A percentile compares a stretch with the other conserved stretches of the same genome.
phyloP scores from a whole-genome alignment of 352 stramenopile species.

The Lagenidium giganteum region DNA sequence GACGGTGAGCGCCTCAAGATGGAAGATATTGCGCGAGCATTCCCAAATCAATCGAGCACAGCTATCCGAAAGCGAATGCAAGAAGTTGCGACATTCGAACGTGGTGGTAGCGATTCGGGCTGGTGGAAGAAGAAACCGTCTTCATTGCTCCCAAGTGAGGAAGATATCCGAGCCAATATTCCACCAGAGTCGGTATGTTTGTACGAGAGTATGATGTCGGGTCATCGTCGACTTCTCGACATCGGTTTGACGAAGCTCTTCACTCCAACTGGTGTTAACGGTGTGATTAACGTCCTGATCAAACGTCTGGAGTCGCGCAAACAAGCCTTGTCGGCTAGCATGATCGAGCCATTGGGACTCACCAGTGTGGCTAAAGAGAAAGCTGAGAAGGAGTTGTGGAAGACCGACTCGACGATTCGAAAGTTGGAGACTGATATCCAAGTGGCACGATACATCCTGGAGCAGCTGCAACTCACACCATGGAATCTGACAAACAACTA shows the following conservation, averaged over 20 bases:
- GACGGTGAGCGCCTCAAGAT: constrained; percentile 76
- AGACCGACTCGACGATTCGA: constrained; percentile 55
- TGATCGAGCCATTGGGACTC: constrained; percentile 48
- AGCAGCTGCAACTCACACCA: constrained; percentile 72
- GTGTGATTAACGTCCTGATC: constrained; percentile 64
- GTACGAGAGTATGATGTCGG: constrained; percentile 86
- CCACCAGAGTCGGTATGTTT: constrained; percentile 77
- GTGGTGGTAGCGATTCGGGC: constrained; percentile 72
- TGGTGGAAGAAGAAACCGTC: constrained; percentile 82
- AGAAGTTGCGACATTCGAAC: constrained; percentile 81
- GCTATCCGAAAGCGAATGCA: constrained; percentile 86
- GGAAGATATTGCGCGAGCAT: constrained; percentile 71
- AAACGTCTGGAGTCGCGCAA: constrained; percentile 72
- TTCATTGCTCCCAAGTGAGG: constrained; percentile 59
- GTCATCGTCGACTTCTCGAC: constrained; percentile 70
- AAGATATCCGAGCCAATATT: constrained; percentile 72
- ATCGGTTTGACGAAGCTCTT: constrained; percentile 79
- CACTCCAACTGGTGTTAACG: constrained; percentile 65
- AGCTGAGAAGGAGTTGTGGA: constrained; percentile 65
- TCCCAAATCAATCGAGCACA: constrained; percentile 72
- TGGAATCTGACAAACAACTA: constrained; percentile 87
- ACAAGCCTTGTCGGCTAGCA: constrained; percentile 33
- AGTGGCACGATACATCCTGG: constrained; percentile 75
- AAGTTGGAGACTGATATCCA: constrained; percentile 80
- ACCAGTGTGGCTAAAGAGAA: constrained; percentile 50